phyloP scores from a whole-genome alignment of 2,329 filamentous ascomycete species.

The Trichoderma endophyticum region DNA sequence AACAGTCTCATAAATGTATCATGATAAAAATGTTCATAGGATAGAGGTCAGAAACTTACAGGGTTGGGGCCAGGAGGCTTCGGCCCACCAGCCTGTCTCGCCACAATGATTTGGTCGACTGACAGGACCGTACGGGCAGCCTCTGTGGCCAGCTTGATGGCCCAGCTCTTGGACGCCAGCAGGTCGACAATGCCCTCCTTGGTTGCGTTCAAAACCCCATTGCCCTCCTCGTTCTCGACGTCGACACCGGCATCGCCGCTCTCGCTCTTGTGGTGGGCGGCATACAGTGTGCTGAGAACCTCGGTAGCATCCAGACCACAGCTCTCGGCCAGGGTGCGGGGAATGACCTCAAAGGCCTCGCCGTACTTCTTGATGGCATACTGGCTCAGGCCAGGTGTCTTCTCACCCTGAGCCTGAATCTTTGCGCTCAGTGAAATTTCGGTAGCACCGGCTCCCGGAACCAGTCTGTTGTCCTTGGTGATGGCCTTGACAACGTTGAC shows the following conservation, averaged over 20 bases:
- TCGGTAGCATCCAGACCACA: conserved; percentile 97
- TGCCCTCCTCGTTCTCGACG: conserved; percentile 74
- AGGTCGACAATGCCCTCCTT: conserved; percentile 90
- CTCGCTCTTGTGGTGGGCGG: conserved; percentile 84
- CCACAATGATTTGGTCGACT: conserved; percentile 98
- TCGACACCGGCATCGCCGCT: conserved; percentile 92
- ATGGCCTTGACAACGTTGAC: conserved; percentile 99
- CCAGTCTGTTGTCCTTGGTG: conserved; percentile 84
- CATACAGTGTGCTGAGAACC: conserved; percentile 86
- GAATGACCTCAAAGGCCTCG: conserved; percentile 96
- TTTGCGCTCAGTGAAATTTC: conserved; percentile 92
- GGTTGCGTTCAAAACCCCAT: conserved; percentile 79
- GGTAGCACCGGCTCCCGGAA: conserved; percentile 90
- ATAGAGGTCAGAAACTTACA: conserved; percentile 35
- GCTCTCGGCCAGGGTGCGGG: conserved; percentile 88
- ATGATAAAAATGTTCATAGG: background rate
- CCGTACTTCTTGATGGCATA: conserved; percentile 97
- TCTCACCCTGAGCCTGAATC: conserved; percentile 85
- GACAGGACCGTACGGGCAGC: conserved; percentile 89
- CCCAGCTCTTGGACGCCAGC: conserved; percentile 90
- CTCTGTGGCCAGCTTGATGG: conserved; percentile 94
- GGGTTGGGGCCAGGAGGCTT: conserved; percentile 95
- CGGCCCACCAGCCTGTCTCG: conserved; percentile 91
- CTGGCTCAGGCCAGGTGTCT: conserved; percentile 87
- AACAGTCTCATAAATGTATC: background rate